Evolutionary conservation across 352 stramenopile genomes (phyloP).

Genomic region (Globisporangium okanoganense): DNA sequence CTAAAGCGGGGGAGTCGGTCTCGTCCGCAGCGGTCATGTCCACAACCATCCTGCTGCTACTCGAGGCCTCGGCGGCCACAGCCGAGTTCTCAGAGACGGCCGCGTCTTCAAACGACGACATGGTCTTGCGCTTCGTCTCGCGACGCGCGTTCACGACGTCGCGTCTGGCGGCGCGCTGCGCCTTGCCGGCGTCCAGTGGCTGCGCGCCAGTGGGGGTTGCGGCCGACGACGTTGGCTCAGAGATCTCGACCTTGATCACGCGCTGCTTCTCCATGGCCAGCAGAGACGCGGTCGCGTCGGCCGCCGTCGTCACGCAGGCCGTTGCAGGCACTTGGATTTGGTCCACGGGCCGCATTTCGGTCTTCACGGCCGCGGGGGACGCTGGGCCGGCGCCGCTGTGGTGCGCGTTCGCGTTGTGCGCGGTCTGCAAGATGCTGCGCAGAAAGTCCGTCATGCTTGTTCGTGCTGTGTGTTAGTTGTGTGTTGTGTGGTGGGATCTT

Average conservation of each 20-base stretch:
- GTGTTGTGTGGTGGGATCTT: conserved; percentile 11
- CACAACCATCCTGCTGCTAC: not conserved
- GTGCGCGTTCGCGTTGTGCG: conserved; percentile 25
- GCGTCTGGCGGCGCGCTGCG: conserved; percentile 55
- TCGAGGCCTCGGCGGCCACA: conserved; percentile 2
- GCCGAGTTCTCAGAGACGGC: not conserved
- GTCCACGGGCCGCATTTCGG: conserved; percentile 45
- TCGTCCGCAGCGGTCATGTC: conserved; percentile 11
- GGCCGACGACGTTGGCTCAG: conserved; percentile 5
- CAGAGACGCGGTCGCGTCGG: conserved; percentile 16
- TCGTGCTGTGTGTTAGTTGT: not conserved
- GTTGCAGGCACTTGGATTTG: conserved; percentile 53
- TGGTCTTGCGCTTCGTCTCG: conserved; percentile 72
- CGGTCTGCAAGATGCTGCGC: conserved; percentile 62
- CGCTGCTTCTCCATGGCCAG: conserved; percentile 38
- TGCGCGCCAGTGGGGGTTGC: not conserved
- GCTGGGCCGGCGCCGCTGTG: not conserved
- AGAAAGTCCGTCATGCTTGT: conserved; percentile 75
- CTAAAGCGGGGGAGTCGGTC: conserved; percentile 8
- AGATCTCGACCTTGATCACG: conserved; percentile 54
- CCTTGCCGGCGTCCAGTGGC: conserved; percentile 35
- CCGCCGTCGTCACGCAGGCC: conserved; percentile 12
- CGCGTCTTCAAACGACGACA: conserved; percentile 7
- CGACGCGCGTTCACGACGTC: conserved; percentile 66
- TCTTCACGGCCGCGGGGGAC: conserved; percentile 19